Evolutionary conservation across 2,329 filamentous ascomycete genomes (phyloP).

Genomic region (Aureobasidium sp.): DNA sequence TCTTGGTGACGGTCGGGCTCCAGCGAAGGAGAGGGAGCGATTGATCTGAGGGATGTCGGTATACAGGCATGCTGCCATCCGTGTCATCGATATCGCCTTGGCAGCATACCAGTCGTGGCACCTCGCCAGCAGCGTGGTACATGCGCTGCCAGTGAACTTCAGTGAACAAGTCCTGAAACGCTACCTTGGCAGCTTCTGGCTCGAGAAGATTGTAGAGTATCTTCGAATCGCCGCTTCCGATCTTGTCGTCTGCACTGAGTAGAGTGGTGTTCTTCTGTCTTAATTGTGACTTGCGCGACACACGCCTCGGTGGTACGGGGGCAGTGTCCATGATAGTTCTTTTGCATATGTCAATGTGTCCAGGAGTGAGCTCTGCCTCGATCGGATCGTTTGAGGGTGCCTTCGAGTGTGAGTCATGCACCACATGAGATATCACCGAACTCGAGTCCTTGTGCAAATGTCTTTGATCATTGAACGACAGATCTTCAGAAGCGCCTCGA

Average conservation of each 20-base stretch:
- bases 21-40: constrained; percentile 72
- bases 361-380: background rate
- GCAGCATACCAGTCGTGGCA: constrained; percentile 84
- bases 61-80: constrained; percentile 79
- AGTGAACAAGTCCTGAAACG: constrained; percentile 62
- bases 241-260: constrained; percentile 44
- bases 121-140: constrained; percentile 85
- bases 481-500: background rate
- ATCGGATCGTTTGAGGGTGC: background rate
- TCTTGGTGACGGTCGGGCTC: constrained; percentile 61
- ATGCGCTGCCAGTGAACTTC: constrained; percentile 88
- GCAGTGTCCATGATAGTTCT: background rate
- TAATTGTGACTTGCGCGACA: constrained; percentile 3
- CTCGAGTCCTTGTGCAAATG: background rate
- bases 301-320: background rate
- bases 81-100: constrained; percentile 66
- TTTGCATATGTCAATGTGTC: background rate
- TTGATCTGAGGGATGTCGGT: constrained; percentile 88
- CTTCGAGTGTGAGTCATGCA: background rate
- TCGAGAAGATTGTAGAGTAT: constrained; percentile 67
- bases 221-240: constrained; percentile 66
- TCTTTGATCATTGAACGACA: background rate
- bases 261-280: constrained; percentile 16
- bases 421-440: background rate
- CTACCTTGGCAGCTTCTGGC: constrained; percentile 38